Evolutionary conservation across 768 basidiomycete species (phyloP).

Genomic region (Cystobasidium tubakii): DNA sequence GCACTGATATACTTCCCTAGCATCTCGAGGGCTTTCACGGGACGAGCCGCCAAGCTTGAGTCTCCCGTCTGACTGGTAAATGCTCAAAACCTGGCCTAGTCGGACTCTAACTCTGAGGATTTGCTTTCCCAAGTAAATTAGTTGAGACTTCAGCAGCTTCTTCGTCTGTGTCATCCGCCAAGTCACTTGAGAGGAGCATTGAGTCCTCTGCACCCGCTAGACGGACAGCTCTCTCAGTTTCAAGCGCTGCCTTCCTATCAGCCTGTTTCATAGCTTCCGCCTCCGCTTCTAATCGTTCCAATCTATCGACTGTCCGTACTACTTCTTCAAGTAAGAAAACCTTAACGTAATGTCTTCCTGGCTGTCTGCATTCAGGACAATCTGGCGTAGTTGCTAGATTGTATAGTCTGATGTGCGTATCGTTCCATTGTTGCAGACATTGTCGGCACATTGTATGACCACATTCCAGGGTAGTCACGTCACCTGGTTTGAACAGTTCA

Average conservation of each 20-base stretch:
- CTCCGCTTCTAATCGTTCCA: constrained; percentile 7
- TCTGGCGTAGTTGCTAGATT: constrained; percentile 31
- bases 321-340: constrained; percentile 33
- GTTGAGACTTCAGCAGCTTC: neutral
- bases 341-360: constrained; percentile 32
- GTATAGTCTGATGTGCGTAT: constrained; percentile 9
- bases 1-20: too few relatives aligned
- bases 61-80: too few relatives aligned
- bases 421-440: constrained; percentile 18
- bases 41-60: too few relatives aligned
- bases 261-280: constrained; percentile 18
- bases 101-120: too few relatives aligned
- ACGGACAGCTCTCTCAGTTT: neutral
- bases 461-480: constrained; percentile 23
- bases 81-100: too few relatives aligned
- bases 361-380: constrained; percentile 31
- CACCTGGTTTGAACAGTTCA: constrained; percentile 12
- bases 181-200: neutral
- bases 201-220: neutral
- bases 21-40: too few relatives aligned
- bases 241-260: neutral
- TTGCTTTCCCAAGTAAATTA: neutral
- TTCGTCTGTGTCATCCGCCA: neutral
- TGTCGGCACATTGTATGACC: constrained; percentile 26
- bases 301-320: constrained; percentile 22